A percentile compares a stretch with the other conserved stretches of the same genome.
phyloP scores from a whole-genome alignment of 441 rosid species.

The Pelargonium myrrhifolium region DNA sequence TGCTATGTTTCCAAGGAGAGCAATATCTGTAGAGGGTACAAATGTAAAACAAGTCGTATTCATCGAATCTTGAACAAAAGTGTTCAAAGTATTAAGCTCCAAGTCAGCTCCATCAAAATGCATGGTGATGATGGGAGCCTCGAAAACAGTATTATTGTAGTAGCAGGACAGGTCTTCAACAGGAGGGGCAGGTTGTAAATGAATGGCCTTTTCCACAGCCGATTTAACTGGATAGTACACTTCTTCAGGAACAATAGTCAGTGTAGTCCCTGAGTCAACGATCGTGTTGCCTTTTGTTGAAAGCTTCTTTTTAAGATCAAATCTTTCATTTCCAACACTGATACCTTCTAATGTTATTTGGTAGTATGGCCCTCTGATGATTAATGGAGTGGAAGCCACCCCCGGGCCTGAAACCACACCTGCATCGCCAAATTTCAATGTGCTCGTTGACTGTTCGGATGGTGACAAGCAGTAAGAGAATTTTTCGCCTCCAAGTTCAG shows the following conservation, averaged over 20 bases:
- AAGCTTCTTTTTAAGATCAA: background rate
- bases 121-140: constrained; percentile 27
- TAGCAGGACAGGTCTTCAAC: constrained; percentile 29
- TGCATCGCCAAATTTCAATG: constrained; percentile 30
- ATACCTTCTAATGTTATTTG: constrained; percentile 28
- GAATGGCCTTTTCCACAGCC: constrained; percentile 19
- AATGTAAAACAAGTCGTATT: background rate
- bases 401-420: constrained; percentile 26
- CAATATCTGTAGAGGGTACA: background rate
- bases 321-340: constrained; percentile 26
- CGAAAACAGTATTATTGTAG: background rate
- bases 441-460: constrained; percentile 11
- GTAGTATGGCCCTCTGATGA: constrained; percentile 6
- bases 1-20: background rate
- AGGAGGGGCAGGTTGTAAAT: background rate
- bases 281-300: constrained; percentile 32
- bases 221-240: constrained; percentile 22
- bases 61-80: constrained; percentile 20
- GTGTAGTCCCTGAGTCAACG: constrained; percentile 46
- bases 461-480: constrained; percentile 48
- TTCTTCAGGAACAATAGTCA: constrained; percentile 22
- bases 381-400: constrained; percentile 32
- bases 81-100: constrained; percentile 16
- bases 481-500: constrained; percentile 20
- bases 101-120: constrained; percentile 42